Evolutionary conservation across 2,329 filamentous ascomycete species (phyloP).

Genomic region (Dactylonectria estremocensis): DNA sequence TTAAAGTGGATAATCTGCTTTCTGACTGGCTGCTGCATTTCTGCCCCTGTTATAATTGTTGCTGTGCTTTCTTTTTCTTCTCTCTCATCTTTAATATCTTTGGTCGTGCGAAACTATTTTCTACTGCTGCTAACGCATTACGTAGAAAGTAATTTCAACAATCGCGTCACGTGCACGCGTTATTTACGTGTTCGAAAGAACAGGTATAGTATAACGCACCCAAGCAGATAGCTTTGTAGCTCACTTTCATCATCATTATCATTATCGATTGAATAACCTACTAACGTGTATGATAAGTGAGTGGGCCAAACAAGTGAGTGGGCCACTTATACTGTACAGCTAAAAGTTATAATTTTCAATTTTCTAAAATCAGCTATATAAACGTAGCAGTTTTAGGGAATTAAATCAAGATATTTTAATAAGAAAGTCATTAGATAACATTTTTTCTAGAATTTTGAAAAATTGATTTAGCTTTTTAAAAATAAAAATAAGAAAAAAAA

Average conservation of each 20-base stretch:
- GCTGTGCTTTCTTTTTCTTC: background rate
- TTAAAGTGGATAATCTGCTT: background rate
- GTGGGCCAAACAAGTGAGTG: too few relatives aligned
- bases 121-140: background rate
- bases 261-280: too few relatives aligned
- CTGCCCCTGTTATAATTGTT: background rate
- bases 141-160: constrained; percentile 2
- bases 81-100: background rate
- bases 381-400: too few relatives aligned
- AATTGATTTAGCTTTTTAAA: too few relatives aligned
- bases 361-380: too few relatives aligned
- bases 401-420: too few relatives aligned
- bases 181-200: background rate
- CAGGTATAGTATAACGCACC: background rate
- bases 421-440: too few relatives aligned
- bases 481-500: too few relatives aligned
- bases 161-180: constrained; percentile 6
- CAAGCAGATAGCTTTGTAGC: background rate
- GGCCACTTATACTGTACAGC: too few relatives aligned
- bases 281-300: too few relatives aligned
- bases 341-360: too few relatives aligned
- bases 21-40: background rate
- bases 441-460: too few relatives aligned
- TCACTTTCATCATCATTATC: background rate
- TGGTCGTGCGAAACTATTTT: background rate